A percentile compares a stretch with the other conserved stretches of the same genome.
Conservation (phyloP, 805 yeast species). For the Ogataea ganodermae region DNA sequence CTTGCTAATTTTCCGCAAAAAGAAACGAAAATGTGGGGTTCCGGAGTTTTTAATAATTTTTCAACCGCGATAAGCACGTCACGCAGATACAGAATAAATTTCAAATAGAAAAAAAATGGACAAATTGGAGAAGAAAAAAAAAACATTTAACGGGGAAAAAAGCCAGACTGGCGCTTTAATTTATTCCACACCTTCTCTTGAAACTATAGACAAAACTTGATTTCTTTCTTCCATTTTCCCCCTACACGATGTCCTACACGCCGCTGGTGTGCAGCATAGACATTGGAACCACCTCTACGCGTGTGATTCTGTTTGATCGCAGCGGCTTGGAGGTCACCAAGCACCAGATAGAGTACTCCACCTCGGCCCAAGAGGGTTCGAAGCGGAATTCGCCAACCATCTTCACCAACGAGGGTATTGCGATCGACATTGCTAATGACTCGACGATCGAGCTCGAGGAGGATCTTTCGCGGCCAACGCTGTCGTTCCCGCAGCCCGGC, state of each 20-base stretch:
- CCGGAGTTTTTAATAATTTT: background rate
- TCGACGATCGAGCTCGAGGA: constrained; percentile 62
- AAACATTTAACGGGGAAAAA: background rate
- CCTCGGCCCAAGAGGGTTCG: constrained; percentile 57
- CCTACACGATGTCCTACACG: constrained; percentile 6
- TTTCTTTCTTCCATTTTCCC: background rate
- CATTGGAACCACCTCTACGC: constrained; percentile 89
- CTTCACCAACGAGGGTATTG: constrained; percentile 74
- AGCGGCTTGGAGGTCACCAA: constrained; percentile 79
- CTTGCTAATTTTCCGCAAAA: constrained; percentile 2
- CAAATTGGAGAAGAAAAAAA: too few species aligned
- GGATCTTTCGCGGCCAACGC: constrained; percentile 59
- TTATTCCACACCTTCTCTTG: background rate
- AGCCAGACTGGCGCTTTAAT: background rate
- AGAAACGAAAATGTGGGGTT: constrained; percentile 7
- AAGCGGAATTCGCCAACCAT: constrained; percentile 49
- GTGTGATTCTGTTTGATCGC: constrained; percentile 78
- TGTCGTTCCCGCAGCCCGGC: constrained; percentile 77
- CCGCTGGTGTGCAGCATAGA: constrained; percentile 73
- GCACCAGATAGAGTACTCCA: constrained; percentile 86
- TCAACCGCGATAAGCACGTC: background rate
- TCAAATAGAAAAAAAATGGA: background rate
- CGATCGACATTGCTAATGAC: constrained; percentile 51
- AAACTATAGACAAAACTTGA: background rate
- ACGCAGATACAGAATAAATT: constrained; percentile 3